These are phyloP conservation scores for Colletotrichum shisoi DNA, from an alignment of 2,329 filamentous ascomycete genomes.

Conservation along the genomic window DNA sequence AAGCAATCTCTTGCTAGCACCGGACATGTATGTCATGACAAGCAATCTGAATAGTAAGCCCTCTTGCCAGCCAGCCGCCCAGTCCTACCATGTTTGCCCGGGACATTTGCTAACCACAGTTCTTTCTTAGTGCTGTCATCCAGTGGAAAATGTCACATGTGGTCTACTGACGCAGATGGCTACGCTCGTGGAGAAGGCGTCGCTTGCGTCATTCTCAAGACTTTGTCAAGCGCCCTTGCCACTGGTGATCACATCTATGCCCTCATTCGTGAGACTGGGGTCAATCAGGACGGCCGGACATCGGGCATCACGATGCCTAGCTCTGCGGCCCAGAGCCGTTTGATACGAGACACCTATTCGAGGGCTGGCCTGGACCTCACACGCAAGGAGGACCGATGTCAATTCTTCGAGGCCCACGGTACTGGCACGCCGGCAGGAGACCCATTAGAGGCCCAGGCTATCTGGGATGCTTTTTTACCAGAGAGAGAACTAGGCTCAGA, in stretches of 20 bases:
- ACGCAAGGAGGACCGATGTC: conserved; percentile 29
- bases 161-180: conserved; percentile 56
- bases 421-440: conserved; percentile 53
- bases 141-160: conserved; percentile 50
- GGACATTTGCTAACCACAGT: too few relatives aligned
- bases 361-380: conserved; percentile 25
- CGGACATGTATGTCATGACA: conserved; percentile 18
- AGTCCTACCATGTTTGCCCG: too few relatives aligned
- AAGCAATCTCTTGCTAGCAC: conserved; percentile 41
- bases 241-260: conserved; percentile 43
- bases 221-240: conserved; percentile 52
- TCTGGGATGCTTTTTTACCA: too few relatives aligned
- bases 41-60: conserved; percentile 36
- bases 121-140: conserved; percentile 47
- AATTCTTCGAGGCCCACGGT: conserved; percentile 48
- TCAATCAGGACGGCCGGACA: conserved; percentile 22
- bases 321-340: conserved; percentile 41
- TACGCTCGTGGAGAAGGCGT: conserved; percentile 63
- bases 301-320: conserved; percentile 51
- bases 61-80: too few relatives aligned
- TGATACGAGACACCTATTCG: conserved; percentile 45
- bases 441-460: conserved; percentile 39
- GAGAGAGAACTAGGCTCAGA: too few relatives aligned
- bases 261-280: conserved; percentile 41
- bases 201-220: conserved; percentile 57